A percentile compares a stretch with the other conserved stretches of the same genome.
phyloP scores from a whole-genome alignment of 768 basidiomycete genomes.

The Amanita pallidorosea region DNA sequence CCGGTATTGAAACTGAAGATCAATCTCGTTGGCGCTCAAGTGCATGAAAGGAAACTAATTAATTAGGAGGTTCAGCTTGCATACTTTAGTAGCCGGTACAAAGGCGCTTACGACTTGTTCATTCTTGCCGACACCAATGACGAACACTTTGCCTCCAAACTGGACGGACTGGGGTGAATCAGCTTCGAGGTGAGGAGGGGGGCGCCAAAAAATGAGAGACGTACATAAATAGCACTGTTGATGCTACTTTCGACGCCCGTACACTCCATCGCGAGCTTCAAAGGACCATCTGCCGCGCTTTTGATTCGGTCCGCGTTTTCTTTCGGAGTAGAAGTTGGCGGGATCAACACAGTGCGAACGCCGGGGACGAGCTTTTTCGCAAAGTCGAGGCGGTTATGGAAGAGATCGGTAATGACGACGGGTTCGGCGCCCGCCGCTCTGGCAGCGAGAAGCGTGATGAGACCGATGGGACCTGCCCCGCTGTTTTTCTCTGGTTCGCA shows the following conservation, averaged over 20 bases:
- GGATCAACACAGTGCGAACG: conserved; percentile 45
- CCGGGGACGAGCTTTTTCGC: conserved; percentile 51
- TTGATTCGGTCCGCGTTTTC: conserved; percentile 45
- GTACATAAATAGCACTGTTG: conserved; percentile 46
- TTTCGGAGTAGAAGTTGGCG: conserved; percentile 31
- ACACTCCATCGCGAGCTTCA: conserved; percentile 51
- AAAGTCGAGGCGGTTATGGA: conserved; percentile 56
- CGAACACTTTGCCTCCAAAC: conserved; percentile 60
- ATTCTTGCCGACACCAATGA: conserved; percentile 59
- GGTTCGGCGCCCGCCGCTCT: conserved; percentile 63
- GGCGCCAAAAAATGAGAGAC: conserved; percentile 9
- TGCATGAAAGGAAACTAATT: conserved; percentile 65
- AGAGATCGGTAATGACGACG: conserved; percentile 57
- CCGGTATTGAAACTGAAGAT: conserved; percentile 58
- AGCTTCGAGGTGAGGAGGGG: background rate
- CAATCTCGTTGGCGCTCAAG: conserved; percentile 59
- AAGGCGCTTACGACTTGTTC: conserved; percentile 38
- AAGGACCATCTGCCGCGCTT: conserved; percentile 32
- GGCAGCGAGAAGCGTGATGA: conserved; percentile 50
- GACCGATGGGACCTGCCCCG: conserved; percentile 60
- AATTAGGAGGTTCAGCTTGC: background rate
- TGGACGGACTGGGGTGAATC: conserved; percentile 34
- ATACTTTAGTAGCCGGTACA: background rate
- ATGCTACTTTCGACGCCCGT: conserved; percentile 56
- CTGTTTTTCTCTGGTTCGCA: too few species aligned